Evolutionary conservation across 176 grass and related monocot species (phyloP).

Genomic region (Dactylis glomerata): DNA sequence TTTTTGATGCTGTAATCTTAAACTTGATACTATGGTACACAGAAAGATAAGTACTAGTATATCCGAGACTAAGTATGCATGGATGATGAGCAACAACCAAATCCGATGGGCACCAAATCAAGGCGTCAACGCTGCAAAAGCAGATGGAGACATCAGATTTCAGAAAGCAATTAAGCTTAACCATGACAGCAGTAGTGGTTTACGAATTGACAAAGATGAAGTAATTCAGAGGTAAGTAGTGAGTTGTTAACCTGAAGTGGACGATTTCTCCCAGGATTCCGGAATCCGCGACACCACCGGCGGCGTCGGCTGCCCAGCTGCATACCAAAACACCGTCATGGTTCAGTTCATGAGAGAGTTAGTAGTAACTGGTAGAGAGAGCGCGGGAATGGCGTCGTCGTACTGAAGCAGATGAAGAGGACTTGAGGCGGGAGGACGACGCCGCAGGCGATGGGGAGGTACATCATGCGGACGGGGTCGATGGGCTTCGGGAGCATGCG

Average conservation of each 20-base stretch:
- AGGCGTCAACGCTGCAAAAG: background rate
- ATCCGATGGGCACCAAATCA: background rate
- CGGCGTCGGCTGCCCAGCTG: conserved; percentile 27
- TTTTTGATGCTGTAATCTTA: background rate
- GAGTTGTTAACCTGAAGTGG: background rate
- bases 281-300: conserved; percentile 10
- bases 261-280: background rate
- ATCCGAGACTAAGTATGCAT: background rate
- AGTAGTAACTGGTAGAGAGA: background rate
- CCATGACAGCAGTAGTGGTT: background rate
- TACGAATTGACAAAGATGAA: background rate
- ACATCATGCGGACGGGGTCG: conserved; percentile 50
- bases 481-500: conserved; percentile 41
- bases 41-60: background rate
- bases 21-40: background rate
- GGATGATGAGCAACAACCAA: background rate
- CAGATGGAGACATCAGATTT: background rate
- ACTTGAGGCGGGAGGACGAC: conserved; percentile 38
- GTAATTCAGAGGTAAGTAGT: background rate
- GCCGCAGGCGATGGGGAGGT: conserved; percentile 45
- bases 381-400: background rate
- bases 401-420: conserved; percentile 50
- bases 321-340: background rate
- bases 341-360: background rate
- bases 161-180: background rate